These are phyloP conservation scores for Solanum chiquidenum DNA, from an alignment of 257 asterid species.

Conservation along the genomic window DNA sequence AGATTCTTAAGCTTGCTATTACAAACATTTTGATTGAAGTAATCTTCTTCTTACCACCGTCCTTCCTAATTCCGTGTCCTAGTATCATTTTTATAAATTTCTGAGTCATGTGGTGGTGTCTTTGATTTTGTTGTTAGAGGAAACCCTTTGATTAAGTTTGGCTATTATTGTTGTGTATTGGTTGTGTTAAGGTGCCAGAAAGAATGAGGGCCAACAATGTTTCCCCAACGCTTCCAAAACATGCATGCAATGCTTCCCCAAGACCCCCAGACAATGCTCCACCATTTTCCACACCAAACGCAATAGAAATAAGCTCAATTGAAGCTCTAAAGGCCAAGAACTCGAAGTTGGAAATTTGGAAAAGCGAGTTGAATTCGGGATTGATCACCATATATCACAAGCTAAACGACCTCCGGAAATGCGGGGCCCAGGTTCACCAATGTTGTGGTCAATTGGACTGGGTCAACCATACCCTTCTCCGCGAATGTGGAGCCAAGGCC, in stretches of 20 bases:
- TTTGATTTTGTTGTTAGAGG: not conserved
- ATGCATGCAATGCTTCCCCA: not conserved
- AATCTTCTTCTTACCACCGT: not conserved
- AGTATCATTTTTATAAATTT: too few species aligned
- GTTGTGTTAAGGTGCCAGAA: not conserved
- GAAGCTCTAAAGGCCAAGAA: not conserved
- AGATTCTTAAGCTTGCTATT: not conserved
- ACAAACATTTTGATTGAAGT: too few species aligned
- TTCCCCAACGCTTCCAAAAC: not conserved
- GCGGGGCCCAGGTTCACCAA: not conserved
- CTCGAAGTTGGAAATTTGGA: not conserved
- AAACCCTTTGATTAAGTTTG: not conserved
- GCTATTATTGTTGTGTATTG: not conserved
- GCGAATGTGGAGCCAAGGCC: too few species aligned
- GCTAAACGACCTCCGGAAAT: accelerated
- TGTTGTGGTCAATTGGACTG: too few species aligned
- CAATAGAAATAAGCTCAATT: not conserved
- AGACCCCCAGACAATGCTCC: not conserved
- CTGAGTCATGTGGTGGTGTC: not conserved
- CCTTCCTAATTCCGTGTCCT: not conserved
- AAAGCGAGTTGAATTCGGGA: not conserved
- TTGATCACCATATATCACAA: not conserved
- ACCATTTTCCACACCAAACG: not conserved
- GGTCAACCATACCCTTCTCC: not conserved
- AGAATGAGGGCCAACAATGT: not conserved